Conservation (phyloP, 768 basidiomycete genomes). For the Tulasnella sp. region DNA sequence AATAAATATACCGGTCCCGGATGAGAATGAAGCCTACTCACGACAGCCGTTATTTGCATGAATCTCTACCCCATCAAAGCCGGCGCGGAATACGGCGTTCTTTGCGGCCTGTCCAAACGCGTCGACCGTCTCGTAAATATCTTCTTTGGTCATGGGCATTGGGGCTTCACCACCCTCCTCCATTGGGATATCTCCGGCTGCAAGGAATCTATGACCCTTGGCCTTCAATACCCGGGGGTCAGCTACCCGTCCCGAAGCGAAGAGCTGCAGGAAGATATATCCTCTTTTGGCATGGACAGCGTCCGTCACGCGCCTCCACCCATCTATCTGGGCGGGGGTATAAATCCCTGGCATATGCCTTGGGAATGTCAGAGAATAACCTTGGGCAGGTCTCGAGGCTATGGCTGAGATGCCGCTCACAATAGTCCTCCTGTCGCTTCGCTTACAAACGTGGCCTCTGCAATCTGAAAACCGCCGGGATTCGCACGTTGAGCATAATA, state of each 20-base stretch:
- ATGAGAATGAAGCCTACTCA: neutral
- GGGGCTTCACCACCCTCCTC: constrained; percentile 9
- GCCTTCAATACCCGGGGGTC: neutral
- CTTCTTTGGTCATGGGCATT: constrained; percentile 20
- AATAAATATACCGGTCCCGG: neutral
- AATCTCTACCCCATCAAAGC: constrained; percentile 54
- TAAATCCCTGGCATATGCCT: constrained; percentile 50
- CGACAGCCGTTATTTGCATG: constrained; percentile 5
- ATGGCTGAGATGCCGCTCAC: neutral
- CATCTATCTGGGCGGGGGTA: constrained; percentile 42
- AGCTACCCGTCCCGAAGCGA: constrained; percentile 26
- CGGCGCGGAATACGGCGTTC: constrained; percentile 43
- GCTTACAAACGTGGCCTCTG: constrained; percentile 46
- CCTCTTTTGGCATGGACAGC: constrained; percentile 26
- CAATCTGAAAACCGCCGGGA: constrained; percentile 41
- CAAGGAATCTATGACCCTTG: constrained; percentile 13
- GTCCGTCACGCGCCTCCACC: constrained; percentile 41
- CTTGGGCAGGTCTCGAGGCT: constrained; percentile 20
- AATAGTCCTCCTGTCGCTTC: constrained; percentile 18
- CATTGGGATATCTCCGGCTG: neutral
- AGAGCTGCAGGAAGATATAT: constrained; percentile 27
- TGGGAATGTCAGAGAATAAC: constrained; percentile 36
- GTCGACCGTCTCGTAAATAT: constrained; percentile 22
- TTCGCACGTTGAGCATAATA: constrained; percentile 20
- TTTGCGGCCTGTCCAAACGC: constrained; percentile 36